These are phyloP conservation scores for Pulveroboletus frians DNA, from an alignment of 768 basidiomycete species.

Conservation along the genomic window DNA sequence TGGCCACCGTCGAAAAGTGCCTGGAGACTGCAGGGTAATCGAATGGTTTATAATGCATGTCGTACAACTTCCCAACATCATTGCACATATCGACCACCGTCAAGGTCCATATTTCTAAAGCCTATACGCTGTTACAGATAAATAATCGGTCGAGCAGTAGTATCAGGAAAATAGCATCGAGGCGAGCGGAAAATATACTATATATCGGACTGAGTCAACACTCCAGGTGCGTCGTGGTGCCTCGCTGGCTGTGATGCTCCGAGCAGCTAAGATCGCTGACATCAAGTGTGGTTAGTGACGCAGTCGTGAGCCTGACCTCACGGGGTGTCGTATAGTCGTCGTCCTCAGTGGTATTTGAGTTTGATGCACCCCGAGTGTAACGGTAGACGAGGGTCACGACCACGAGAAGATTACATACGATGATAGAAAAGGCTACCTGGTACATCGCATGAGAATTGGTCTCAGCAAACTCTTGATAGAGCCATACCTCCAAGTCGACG, in stretches of 20 bases:
- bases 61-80: background rate
- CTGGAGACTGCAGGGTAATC: conserved; percentile 36
- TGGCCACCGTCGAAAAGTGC: conserved; percentile 84
- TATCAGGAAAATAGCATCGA: too few relatives aligned
- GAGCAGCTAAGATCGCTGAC: background rate
- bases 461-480: too few relatives aligned
- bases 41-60: conserved; percentile 2
- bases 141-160: background rate
- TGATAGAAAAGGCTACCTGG: conserved; percentile 13
- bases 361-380: background rate
- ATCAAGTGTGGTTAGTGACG: conserved; percentile 12
- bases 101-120: too few relatives aligned
- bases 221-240: background rate
- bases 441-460: background rate
- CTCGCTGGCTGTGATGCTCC: background rate
- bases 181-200: background rate
- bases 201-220: background rate
- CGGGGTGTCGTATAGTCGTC: conserved; percentile 9
- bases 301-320: background rate
- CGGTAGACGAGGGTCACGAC: conserved; percentile 17
- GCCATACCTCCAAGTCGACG: conserved; percentile 14
- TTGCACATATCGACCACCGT: too few relatives aligned
- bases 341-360: background rate
- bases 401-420: conserved; percentile 22
- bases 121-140: background rate